Evolutionary conservation across 2,329 filamentous ascomycete genomes (phyloP), one percentile per base, ranked within the genome.

Genomic region (Cytospora schulzeri): DNA sequence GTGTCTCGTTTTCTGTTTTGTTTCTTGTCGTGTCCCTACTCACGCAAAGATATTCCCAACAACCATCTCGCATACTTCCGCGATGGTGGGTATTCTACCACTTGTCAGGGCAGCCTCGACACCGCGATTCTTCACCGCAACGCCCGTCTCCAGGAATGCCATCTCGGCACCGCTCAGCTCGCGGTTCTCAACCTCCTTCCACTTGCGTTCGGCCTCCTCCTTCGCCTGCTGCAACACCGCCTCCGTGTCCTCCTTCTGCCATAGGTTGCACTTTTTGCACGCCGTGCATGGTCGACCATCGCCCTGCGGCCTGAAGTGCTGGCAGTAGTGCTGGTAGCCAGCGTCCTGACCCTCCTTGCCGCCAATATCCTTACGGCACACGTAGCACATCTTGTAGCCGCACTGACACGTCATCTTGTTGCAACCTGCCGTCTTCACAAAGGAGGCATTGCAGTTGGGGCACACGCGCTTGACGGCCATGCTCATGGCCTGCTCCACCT

Each of bases 321-420:
- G 91, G 75, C 95, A 99, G 73, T 97, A 99, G 76, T 99, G 95
- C 48, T 88, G 84, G 76, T 99, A 98, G 0, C 94, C 93, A 74
- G 93, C 89, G 56, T 77, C 77, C 31, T 74, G 69, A 15, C 72
- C 73, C 17, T 71, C 77, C 41, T 70, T 67, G 57, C 85, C 80
- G 63, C 82, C 80, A 55, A 90, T 86, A 71, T 92, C 88, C 70
- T 89, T 89, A 50, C 95, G 91, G 76, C 95, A 99, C 55, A 98
- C 87, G 73, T 99, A 99, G 76, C 95, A 99, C 94, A 98, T 98
- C 70, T 91, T 90, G 78, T 98, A 98, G 11, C 95, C 95, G 77
- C 95, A 99, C 19, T 93, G 88, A 74, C 95, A 98, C 7, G 92
- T 94, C 50, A 99, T 84, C 79, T 98, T 98, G 81, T 99, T 99